These are phyloP conservation scores for Leccinum fibrillosum DNA, from an alignment of 768 basidiomycete species.

Conservation along the genomic window DNA sequence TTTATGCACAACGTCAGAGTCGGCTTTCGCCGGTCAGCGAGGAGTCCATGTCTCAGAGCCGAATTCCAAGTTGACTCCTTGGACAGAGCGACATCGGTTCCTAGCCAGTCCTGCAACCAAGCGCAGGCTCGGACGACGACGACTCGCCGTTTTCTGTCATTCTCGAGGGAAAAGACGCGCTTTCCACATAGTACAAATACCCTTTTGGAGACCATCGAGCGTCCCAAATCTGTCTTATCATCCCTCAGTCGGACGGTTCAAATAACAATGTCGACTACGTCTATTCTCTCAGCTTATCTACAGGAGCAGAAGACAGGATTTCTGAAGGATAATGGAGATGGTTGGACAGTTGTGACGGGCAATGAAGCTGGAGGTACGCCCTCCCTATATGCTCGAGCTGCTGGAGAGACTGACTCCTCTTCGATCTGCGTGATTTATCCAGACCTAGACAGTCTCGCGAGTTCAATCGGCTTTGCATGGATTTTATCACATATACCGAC, in stretches of 20 bases:
- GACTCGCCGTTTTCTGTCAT: neutral
- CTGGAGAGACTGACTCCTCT: neutral
- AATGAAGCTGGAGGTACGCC: constrained; percentile 91
- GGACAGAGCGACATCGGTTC: neutral
- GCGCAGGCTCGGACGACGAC: neutral
- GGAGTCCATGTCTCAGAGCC: neutral
- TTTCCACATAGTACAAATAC: neutral
- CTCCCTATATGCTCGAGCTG: neutral
- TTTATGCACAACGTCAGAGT: constrained; percentile 7
- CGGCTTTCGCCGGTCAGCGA: neutral
- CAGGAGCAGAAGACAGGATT: constrained; percentile 55
- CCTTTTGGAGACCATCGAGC: neutral
- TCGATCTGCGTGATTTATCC: neutral
- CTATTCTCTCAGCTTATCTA: constrained; percentile 39
- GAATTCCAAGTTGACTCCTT: neutral
- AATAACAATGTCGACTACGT: constrained; percentile 21
- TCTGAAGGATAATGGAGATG: constrained; percentile 50
- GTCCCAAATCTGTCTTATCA: neutral
- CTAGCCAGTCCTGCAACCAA: neutral
- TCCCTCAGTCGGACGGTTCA: neutral
- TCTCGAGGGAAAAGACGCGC: neutral
- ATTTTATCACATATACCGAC: constrained; percentile 42
- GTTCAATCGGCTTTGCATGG: constrained; percentile 83
- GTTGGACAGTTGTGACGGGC: constrained; percentile 89
- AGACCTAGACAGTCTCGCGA: constrained; percentile 92